Conservation (phyloP, 1,139 yeast species). For the Geotrichum klebahnii region DNA sequence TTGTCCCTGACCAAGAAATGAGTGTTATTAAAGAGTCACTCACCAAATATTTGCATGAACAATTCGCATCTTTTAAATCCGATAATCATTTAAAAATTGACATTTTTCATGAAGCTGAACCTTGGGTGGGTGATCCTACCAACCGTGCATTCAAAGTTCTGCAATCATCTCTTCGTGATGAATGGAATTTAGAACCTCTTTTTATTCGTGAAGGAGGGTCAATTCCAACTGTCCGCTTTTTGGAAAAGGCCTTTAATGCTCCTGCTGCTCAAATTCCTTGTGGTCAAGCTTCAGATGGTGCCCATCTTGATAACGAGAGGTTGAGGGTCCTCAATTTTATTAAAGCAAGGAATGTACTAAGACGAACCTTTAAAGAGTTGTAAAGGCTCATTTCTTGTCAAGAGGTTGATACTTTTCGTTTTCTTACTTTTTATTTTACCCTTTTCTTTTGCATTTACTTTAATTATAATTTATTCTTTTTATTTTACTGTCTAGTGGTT, state of each 20-base stretch:
- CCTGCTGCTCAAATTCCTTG: constrained; percentile 95
- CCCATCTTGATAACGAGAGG: constrained; percentile 86
- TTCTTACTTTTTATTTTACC: too few species aligned
- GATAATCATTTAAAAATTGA: constrained; percentile 57
- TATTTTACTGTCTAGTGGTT: too few species aligned
- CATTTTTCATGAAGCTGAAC: constrained; percentile 81
- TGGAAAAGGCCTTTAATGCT: constrained; percentile 77
- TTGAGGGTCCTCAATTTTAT: constrained; percentile 72
- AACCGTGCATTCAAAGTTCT: constrained; percentile 71
- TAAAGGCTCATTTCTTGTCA: neutral
- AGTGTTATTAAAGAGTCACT: constrained; percentile 53
- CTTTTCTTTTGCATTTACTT: neutral
- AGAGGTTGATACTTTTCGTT: neutral
- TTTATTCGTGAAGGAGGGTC: constrained; percentile 95
- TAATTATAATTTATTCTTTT: too few species aligned
- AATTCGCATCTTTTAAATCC: constrained; percentile 50
- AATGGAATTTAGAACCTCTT: constrained; percentile 48
- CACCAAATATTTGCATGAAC: constrained; percentile 44
- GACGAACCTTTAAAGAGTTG: constrained; percentile 30
- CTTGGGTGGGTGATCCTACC: constrained; percentile 88
- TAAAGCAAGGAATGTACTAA: constrained; percentile 64
- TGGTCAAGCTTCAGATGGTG: constrained; percentile 93
- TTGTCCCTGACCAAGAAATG: constrained; percentile 84
- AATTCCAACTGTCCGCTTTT: constrained; percentile 79
- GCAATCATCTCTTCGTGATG: constrained; percentile 53